Evolutionary conservation across 768 basidiomycete species (phyloP), one percentile per base, ranked within the genome.

Genomic region (Kwoniella pini): DNA sequence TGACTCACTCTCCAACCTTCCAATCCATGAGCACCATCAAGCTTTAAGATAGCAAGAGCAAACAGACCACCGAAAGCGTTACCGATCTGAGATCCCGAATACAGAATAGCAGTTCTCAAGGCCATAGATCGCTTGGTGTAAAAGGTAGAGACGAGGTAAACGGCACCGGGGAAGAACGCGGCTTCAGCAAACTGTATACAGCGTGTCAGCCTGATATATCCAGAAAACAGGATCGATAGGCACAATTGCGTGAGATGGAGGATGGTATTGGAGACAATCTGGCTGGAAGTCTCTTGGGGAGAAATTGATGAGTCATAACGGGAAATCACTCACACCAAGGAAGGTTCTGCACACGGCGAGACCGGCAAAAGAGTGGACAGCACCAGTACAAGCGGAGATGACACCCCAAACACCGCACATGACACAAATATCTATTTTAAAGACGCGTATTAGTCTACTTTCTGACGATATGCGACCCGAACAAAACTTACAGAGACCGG

Each of bases 51-150:
- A 11, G 64, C 77, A 27, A 74, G 60, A 13, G 73, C 71, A 45
- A 78, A 63, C 4, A 78, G 60, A 62, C 71, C 71, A 22, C 70
- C 75, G 51, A 78, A 73, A 17, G 77, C 75, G 24, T 71, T 72
- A 2, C 71, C 71, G 21, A 72, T 52, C 38, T 75, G 67, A 21
- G 63, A 62, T 6, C 75, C 74, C 27, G 63, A 56, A 56, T 74
- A 76, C 3, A 74, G 60, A 26, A 73, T 59, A 19, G 72, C 75
- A 4, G 63, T 66, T 21, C 72, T 64, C 5, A 75, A 28, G 30
- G 69, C 74, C 60, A 72, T 67, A 21, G 69, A 50, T 53, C 64
- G 69, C 63, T 70, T 71, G 26, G 63, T 59, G 59, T 69, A 70
- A 43, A 64, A 77, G 24, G 59, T 60, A 13, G 66, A 66, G 17